These are phyloP conservation scores for Meyerozyma athensensis DNA, from an alignment of 1,139 yeast genomes.

Conservation along the genomic window DNA sequence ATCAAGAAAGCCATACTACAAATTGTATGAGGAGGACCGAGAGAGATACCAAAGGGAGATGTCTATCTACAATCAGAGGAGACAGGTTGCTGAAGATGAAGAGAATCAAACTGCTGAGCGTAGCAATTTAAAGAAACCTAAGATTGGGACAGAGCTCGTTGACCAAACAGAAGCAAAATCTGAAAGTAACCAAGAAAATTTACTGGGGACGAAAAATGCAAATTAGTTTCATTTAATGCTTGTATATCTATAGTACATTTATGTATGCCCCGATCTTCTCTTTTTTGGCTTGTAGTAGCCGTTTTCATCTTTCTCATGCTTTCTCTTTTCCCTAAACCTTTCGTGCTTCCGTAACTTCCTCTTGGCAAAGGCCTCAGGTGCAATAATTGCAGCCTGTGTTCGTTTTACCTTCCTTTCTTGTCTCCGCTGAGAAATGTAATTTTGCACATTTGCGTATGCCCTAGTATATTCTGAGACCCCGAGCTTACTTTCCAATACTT, in stretches of 20 bases:
- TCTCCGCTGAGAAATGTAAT: constrained; percentile 55
- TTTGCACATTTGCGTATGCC: constrained; percentile 60
- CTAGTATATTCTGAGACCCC: constrained; percentile 72
- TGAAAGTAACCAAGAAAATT: background rate
- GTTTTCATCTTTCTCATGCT: constrained; percentile 66
- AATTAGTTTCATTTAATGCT: no score
- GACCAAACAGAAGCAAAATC: background rate
- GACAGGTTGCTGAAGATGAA: constrained; percentile 12
- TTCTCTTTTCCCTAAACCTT: constrained; percentile 71
- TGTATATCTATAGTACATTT: background rate
- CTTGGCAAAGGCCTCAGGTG: constrained; percentile 78
- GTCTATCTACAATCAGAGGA: constrained; percentile 52
- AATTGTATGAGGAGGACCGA: constrained; percentile 75
- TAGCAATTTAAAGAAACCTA: constrained; percentile 3
- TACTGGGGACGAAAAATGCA: no score
- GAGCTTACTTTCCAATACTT: constrained; percentile 60
- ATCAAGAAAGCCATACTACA: constrained; percentile 69
- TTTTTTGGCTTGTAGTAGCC: constrained; percentile 69
- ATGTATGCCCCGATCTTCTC: constrained; percentile 16
- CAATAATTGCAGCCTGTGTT: constrained; percentile 69
- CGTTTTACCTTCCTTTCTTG: constrained; percentile 72
- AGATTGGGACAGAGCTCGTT: background rate
- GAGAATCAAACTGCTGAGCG: constrained; percentile 5
- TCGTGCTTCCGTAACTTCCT: constrained; percentile 74
- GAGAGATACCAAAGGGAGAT: constrained; percentile 71